Evolutionary conservation across 78 protist genomes (phyloP), one percentile per base, ranked within the genome.

Genomic region (Salpingoeca rosetta): DNA sequence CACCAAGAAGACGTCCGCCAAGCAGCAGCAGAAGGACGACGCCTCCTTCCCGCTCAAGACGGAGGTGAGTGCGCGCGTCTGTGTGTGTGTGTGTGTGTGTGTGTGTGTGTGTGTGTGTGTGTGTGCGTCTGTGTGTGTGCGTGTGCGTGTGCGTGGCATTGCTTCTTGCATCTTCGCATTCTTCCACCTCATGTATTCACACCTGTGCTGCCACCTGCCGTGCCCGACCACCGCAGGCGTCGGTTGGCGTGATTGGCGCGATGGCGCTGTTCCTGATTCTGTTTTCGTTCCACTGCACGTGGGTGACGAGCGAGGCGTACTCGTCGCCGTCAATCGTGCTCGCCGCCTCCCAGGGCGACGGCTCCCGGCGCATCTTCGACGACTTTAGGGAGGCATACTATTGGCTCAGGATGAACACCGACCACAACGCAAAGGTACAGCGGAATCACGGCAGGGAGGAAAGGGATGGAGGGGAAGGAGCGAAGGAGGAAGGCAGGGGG

Each of bases 301-400:
- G 99, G 98, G 95, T 93, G 40, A 95, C 99, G 43, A 87, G 96
- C 40, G 94, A 92, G 72, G 98, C 98, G 35, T 98, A 98, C 90
- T 97, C 99, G 0, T 95, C 98, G 38, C 99, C 99, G 27, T 95
- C 98, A 36, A 93, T 98, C 44, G 98, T 98, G 37, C 43, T 97
- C 12, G 87, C 95, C 0, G 95, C 97, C 85, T 56, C 73, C 88
- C 81, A 51, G 76, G 42, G 44, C 38, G 95, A 95, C 84, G 98
- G 98, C 73, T 24, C 74, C 12, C 75, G 93, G 22, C 44, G 92
- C 37, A 95, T 97, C 81, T 89, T 97, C 40, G 99, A 98, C 84
- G 99, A 98, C 89, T 98, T 96, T 98, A 92, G 99, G 31, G 99
- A 98, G 89, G 97, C 99, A n/a, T 98, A 98, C 90, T 85, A 88